phyloP scores from a whole-genome alignment of 1,284 basidiomycete genomes.

The Leccinum griseonigrum region DNA sequence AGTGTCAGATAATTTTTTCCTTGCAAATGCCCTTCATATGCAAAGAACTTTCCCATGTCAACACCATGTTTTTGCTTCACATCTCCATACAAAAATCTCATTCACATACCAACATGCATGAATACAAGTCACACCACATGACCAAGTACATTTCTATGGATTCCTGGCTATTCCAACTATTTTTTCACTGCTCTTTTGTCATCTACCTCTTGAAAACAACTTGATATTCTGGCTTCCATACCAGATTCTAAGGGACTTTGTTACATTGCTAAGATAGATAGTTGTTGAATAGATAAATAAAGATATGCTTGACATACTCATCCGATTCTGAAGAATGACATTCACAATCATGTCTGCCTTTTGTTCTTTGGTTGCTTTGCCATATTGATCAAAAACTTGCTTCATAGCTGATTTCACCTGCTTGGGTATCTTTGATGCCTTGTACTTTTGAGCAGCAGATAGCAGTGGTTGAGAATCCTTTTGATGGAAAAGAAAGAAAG shows the following conservation, averaged over 20 bases:
- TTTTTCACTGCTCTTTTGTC: not conserved
- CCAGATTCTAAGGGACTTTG: not conserved
- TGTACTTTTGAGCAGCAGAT: not conserved
- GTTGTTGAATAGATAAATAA: rapidly evolving
- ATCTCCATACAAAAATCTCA: not conserved
- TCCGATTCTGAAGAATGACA: not conserved
- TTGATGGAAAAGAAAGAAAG: not conserved
- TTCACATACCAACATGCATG: not conserved
- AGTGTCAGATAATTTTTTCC: too few relatives aligned
- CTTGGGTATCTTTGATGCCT: not conserved
- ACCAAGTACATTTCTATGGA: not conserved
- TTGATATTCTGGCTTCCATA: too few relatives aligned
- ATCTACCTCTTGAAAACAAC: not conserved
- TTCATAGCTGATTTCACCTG: not conserved
- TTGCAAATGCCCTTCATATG: too few relatives aligned
- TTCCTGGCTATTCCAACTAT: not conserved
- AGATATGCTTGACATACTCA: not conserved
- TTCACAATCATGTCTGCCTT: not conserved
- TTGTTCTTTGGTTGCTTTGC: not conserved
- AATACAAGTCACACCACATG: too few relatives aligned
- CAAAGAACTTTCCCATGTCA: too few relatives aligned
- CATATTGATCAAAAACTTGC: not conserved
- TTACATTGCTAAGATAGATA: not conserved
- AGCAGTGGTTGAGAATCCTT: not conserved
- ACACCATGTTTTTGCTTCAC: too few relatives aligned